Base-by-base conservation (phyloP, 75 land plant genomes). In the Picea glauca region DNA sequence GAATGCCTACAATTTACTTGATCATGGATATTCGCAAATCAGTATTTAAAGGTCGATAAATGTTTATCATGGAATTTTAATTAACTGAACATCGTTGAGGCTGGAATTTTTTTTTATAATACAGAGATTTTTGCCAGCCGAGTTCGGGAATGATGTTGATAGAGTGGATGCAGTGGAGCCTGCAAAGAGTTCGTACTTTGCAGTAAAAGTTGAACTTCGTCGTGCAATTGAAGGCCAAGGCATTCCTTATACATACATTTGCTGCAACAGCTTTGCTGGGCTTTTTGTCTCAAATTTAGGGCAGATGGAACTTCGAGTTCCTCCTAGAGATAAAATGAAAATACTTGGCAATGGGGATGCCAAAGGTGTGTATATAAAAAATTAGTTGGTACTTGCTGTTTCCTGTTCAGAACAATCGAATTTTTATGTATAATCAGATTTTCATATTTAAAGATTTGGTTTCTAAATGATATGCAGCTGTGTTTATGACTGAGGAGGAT, bases 111-210 rank as follows among this genome's bases (percentile, higher is more conserved):
- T 5, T 12, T 62, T 62, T 2, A 21, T 62, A 21, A 38, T 75
- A 60, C 83, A 88, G 89, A 61, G 89, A 20, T 85, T 88, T 56
- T 2, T 88, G 30, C 89, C 89, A 8, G 85, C 89, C 4, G 89
- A 88, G 77, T 88, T 82, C 66, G 87, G 89, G 14, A 80, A 58
- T 68, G 89, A 88, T 2, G 76, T 67, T 13, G 80, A 77, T 38
- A 40, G 74, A 20, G 73, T 82, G 84, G 58, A 26, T 5, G 77
- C 78, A 23, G 84, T 76, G 3, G 26, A 78, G 15, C 73, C 23
- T 14, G 72, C 80, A 11, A 77, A 77, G 1, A 62, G 62, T 56
- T 38, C 57, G 32, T 65, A 70, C 0, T 79, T 83, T 30, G 81
- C 62, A 26, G 78, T 74, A 20, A 83, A 79, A 76, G 59, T 58